A percentile compares a stretch with the other conserved stretches of the same genome.
phyloP scores from a whole-genome alignment of 2,329 filamentous ascomycete species.

The Cadophora luteo-olivacea region DNA sequence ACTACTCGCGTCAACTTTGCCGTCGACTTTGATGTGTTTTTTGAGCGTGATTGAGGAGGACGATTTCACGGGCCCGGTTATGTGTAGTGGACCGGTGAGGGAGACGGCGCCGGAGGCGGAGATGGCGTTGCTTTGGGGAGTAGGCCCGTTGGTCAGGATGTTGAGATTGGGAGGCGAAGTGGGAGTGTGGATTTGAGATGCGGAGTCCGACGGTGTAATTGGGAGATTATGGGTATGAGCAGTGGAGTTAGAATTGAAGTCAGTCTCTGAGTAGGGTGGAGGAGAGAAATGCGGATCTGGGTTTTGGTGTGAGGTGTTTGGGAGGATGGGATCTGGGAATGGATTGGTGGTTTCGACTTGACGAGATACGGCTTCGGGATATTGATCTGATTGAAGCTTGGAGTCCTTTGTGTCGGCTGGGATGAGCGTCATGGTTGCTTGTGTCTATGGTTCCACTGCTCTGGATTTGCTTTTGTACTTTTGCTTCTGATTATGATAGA shows the following conservation, averaged over 20 bases:
- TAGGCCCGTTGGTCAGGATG: not conserved
- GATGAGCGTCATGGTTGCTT: conserved; percentile 26
- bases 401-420: conserved; percentile 29
- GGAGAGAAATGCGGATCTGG: not conserved
- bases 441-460: not conserved
- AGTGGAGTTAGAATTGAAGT: not conserved
- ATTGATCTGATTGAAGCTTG: not conserved
- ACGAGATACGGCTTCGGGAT: conserved; percentile 6
- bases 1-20: conserved; percentile 28
- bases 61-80: conserved; percentile 32
- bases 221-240: not conserved
- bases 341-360: conserved; percentile 3
- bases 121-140: conserved; percentile 31
- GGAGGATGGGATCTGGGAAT: conserved; percentile 10
- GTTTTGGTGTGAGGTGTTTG: not conserved
- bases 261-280: conserved; percentile 8
- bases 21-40: conserved; percentile 32
- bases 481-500: not conserved
- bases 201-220: not conserved
- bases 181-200: not conserved
- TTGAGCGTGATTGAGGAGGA: conserved; percentile 28
- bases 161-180: not conserved
- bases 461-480: not conserved
- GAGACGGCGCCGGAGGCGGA: conserved; percentile 26
- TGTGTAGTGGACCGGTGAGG: conserved; percentile 32